A percentile compares a stretch with the other conserved stretches of the same genome.
phyloP scores from a whole-genome alignment of 2,329 filamentous ascomycete species.

The Colletotrichum sp. region DNA sequence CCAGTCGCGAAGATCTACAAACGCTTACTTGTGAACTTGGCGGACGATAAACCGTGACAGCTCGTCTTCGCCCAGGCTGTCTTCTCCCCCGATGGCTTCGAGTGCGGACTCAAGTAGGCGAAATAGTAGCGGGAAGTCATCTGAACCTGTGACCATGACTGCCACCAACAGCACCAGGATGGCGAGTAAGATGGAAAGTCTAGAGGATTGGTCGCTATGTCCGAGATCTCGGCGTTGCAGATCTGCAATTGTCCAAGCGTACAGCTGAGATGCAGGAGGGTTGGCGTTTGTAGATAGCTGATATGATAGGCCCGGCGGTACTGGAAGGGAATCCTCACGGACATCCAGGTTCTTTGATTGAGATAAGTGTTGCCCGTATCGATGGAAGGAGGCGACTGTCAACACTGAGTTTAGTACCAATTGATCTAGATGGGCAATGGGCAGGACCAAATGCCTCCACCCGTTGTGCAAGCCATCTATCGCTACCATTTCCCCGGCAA shows the following conservation, averaged over 20 bases:
- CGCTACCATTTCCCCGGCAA: slow-evolving; percentile 25
- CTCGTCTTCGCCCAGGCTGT: slow-evolving; percentile 21
- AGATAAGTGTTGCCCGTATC: not conserved
- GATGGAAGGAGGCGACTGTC: slow-evolving; percentile 15
- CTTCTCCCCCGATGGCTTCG: slow-evolving; percentile 26
- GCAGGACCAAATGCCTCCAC: slow-evolving; percentile 25
- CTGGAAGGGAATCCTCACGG: not conserved
- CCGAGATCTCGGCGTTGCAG: not conserved
- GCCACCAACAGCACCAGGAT: slow-evolving; percentile 27
- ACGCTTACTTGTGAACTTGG: not conserved
- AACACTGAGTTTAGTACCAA: slow-evolving; percentile 17
- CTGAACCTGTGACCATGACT: slow-evolving; percentile 27
- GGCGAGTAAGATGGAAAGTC: slow-evolving; percentile 19
- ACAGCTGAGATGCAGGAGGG: not conserved
- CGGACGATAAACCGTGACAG: not conserved
- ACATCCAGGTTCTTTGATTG: no score
- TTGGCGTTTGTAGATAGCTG: not conserved
- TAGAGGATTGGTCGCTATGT: not conserved
- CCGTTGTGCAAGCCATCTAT: slow-evolving; percentile 26
- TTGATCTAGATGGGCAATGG: slow-evolving; percentile 19
- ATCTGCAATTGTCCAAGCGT: not conserved
- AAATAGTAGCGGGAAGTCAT: slow-evolving; percentile 28
- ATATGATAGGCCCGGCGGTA: not conserved
- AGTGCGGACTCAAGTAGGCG: slow-evolving; percentile 29
- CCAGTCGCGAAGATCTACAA: not conserved